Evolutionary conservation across 2,329 filamentous ascomycete genomes (phyloP).

Genomic region (Aspergillus tubingensis): DNA sequence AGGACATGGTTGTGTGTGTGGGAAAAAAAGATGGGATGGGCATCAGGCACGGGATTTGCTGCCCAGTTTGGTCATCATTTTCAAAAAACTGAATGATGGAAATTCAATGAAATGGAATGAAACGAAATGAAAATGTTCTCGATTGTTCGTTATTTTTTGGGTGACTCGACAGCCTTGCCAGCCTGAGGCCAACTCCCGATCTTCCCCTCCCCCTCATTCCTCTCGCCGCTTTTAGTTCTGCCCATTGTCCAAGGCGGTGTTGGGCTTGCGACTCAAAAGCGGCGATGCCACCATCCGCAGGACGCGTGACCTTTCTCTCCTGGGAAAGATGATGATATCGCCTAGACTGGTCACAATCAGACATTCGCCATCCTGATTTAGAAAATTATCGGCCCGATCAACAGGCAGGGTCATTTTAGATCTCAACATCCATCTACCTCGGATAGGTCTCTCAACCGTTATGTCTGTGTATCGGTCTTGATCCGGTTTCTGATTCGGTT

Average conservation of each 20-base stretch:
- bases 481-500: not conserved
- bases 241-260: not conserved
- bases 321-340: not conserved
- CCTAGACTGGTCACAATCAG: not conserved
- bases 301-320: not conserved
- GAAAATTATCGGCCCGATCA: not conserved
- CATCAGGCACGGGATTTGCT: slow-evolving; percentile 20
- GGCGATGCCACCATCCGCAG: not conserved
- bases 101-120: not conserved
- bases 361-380: not conserved
- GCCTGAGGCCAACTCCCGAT: slow-evolving; percentile 13
- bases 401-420: too few species aligned
- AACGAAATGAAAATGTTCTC: not conserved
- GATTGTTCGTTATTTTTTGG: slow-evolving; percentile 7
- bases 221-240: slow-evolving; percentile 17
- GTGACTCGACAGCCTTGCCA: not conserved
- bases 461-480: not conserved
- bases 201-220: slow-evolving; percentile 26
- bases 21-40: slow-evolving; percentile 15
- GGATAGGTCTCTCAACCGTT: not conserved
- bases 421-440: not conserved
- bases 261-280: not conserved
- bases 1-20: not conserved
- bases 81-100: not conserved
- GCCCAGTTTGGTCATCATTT: slow-evolving; percentile 14